These are phyloP conservation scores for Acanthamoeba sp. DNA, from an alignment of 208 protist genomes.

Conservation along the genomic window DNA sequence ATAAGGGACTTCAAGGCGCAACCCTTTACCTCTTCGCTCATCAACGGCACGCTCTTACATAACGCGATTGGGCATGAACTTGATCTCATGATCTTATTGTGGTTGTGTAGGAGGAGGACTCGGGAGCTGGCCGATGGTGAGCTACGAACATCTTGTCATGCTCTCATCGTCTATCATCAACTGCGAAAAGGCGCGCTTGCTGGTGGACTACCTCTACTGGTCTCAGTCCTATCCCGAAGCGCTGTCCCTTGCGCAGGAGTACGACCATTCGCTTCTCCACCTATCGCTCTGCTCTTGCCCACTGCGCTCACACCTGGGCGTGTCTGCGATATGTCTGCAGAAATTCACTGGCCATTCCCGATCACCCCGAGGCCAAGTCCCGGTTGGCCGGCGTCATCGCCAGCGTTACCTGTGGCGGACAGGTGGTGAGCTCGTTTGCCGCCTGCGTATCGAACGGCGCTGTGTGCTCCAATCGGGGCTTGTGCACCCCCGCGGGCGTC, in stretches of 20 bases:
- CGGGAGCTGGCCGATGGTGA: constrained; percentile 11
- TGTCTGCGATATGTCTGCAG: neutral
- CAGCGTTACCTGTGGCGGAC: neutral
- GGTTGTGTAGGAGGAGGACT: neutral
- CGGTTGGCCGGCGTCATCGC: neutral
- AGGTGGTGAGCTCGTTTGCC: neutral
- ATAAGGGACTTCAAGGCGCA: neutral
- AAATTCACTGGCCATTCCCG: neutral
- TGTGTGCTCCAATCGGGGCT: neutral
- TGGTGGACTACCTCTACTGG: neutral
- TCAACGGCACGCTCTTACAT: neutral
- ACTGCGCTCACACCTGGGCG: neutral
- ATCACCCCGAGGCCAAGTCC: neutral
- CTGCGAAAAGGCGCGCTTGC: neutral
- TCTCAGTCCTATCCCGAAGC: neutral
- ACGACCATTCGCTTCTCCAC: no score
- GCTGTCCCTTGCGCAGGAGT: neutral
- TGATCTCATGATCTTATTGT: no score
- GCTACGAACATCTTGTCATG: neutral
- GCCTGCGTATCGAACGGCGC: neutral
- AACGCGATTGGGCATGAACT: no score
- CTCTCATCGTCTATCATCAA: neutral
- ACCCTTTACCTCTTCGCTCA: neutral
- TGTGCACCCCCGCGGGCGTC: neutral
- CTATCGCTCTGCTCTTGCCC: no score